phyloP scores from a whole-genome alignment of 768 basidiomycete genomes.

The Gloeophyllum trabeum region DNA sequence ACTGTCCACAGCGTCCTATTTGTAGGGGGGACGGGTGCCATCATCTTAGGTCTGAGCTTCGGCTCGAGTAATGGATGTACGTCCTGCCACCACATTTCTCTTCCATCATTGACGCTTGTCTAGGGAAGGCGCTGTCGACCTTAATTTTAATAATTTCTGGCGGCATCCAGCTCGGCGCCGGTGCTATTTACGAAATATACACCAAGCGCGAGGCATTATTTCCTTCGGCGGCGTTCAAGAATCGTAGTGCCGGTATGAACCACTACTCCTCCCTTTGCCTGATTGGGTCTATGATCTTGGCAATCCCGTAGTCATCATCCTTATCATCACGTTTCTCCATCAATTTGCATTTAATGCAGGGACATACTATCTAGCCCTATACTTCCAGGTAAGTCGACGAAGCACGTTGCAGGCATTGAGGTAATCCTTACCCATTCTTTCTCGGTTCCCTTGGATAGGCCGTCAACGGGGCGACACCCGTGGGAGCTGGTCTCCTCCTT shows the following conservation, averaged over 20 bases:
- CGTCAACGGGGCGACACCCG: constrained; percentile 57
- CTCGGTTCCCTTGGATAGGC: too few species aligned
- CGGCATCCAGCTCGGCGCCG: constrained; percentile 38
- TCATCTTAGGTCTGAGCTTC: constrained; percentile 75
- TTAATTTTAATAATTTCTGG: constrained; percentile 50
- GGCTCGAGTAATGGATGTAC: constrained; percentile 59
- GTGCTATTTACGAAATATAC: constrained; percentile 55
- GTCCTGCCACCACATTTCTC: constrained; percentile 15
- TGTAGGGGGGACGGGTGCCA: constrained; percentile 61
- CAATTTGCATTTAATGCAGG: constrained; percentile 78
- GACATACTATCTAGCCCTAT: constrained; percentile 79
- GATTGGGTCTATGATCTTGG: constrained; percentile 1
- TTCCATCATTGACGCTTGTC: constrained; percentile 9
- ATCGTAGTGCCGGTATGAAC: constrained; percentile 44
- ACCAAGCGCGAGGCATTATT: constrained; percentile 66
- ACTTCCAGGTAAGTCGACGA: constrained; percentile 56
- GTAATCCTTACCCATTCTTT: not conserved
- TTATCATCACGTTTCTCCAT: constrained; percentile 67
- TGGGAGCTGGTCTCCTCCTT: constrained; percentile 63
- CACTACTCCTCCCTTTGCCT: constrained; percentile 5
- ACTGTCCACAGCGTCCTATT: constrained; percentile 44
- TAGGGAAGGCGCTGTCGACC: constrained; percentile 58
- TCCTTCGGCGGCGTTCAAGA: constrained; percentile 49
- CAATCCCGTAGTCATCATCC: constrained; percentile 55
- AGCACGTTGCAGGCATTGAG: not conserved